Evolutionary conservation across 345 rosid species (phyloP), one percentile per base, ranked within the genome.

Genomic region (Adansonia digitata): DNA sequence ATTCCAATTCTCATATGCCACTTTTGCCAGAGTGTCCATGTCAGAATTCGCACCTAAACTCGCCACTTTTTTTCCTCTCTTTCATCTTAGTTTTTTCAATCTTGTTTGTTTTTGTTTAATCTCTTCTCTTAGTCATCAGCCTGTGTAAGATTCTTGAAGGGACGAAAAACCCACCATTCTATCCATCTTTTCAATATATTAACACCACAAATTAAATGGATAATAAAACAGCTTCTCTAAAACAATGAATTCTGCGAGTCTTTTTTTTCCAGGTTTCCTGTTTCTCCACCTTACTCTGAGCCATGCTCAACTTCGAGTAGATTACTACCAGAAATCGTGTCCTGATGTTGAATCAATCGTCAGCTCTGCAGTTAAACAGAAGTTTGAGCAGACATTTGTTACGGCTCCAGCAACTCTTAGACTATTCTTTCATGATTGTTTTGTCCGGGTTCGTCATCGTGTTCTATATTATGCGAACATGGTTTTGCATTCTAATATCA

Each of bases 351-450:
- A 72, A 51, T 57, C 75, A 27, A 49, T 72, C 7, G 67, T 72
- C 55, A 27, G 42, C 9, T 72, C 67, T 24, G 75, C 75, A 15
- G 74, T 72, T 14, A 71, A 59, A 56, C 42, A 26, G 7, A 77
- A 77, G 57, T 70, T 62, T 11, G 34, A 20, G 65, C 73, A 51
- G 53, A 77, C 63, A 15, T 71, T 71, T 71, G 75, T 71, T 35
- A 71, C 79, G 22, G 79, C 65, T 20, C 70, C 71, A 4, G 63
- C 70, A 70, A 69, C 79, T 59, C 56, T 77, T 29, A 59, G 75
- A 56, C 79, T 77, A 0, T 69, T 59, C 34, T 71, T 70, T 67
- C 70, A 77, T 46, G 74, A 75, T 45, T 69, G 73, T 69, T 26
- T 55, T 14, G 45, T 66, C 74, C 67, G 34, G 66, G 72, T 69